Conservation (phyloP, 768 basidiomycete species). For the Clitopilus hobsonii region DNA sequence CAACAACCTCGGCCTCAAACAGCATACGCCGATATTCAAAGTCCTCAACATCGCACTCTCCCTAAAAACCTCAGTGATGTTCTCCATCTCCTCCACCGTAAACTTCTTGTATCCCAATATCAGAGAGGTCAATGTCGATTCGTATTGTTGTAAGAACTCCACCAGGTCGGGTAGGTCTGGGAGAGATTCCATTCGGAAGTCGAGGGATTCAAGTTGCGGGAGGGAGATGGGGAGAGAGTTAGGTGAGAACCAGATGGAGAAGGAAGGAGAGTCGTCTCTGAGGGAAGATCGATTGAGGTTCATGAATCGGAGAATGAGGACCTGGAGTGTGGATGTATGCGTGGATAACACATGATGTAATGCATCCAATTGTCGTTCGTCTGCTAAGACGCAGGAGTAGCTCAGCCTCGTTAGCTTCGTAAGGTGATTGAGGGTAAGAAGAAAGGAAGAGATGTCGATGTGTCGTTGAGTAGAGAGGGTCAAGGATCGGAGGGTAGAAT, state of each 20-base stretch:
- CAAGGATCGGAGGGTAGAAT: conserved; percentile 6
- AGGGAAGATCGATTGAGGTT: not conserved
- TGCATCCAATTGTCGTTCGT: conserved; percentile 14
- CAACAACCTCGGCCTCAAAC: not conserved
- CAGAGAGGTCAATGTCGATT: not conserved
- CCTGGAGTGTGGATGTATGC: conserved; percentile 12
- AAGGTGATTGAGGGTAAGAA: conserved; percentile 9
- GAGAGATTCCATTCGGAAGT: not conserved
- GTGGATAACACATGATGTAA: conserved; percentile 12
- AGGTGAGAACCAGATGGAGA: conserved; percentile 7
- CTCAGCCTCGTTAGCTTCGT: conserved; percentile 12
- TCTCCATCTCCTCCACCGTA: not conserved
- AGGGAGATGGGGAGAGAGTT: not conserved
- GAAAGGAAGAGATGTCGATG: conserved; percentile 12
- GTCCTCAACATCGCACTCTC: not conserved
- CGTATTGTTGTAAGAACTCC: not conserved
- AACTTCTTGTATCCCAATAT: not conserved
- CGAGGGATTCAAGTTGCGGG: not conserved
- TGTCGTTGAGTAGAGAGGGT: conserved; percentile 10
- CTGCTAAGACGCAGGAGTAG: conserved; percentile 10
- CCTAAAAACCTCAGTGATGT: not conserved
- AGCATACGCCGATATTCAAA: not conserved
- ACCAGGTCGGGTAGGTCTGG: not conserved
- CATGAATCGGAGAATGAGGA: conserved; percentile 10
- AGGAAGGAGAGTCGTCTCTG: conserved; percentile 1